Percentiles rank a stretch among this genome's conserved stretches.
phyloP scores from a whole-genome alignment of 768 basidiomycete genomes.

The Lactifluus volemus region DNA sequence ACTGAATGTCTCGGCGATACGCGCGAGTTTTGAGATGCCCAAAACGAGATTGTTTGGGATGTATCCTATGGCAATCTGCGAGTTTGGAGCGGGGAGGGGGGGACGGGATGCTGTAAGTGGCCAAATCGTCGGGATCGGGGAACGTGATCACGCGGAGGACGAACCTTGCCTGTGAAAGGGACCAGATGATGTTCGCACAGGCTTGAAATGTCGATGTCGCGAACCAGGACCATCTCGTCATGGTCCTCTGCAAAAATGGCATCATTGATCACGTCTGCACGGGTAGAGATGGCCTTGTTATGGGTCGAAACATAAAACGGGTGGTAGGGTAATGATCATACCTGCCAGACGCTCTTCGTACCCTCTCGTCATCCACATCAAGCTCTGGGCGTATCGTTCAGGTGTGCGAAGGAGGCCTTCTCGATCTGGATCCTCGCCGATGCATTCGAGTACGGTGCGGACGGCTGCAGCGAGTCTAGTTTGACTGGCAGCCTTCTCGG shows the following conservation, averaged over 20 bases:
- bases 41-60: constrained; percentile 18
- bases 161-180: constrained; percentile 93
- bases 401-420: constrained; percentile 91
- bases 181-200: constrained; percentile 98
- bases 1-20: constrained; percentile 39
- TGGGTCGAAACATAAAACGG: constrained; percentile 10
- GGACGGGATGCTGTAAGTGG: constrained; percentile 8
- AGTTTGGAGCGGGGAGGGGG: neutral
- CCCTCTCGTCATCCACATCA: constrained; percentile 98
- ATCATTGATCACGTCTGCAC: constrained; percentile 91
- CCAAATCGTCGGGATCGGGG: constrained; percentile 11
- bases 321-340: constrained; percentile 24
- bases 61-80: constrained; percentile 80
- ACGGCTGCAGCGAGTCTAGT: constrained; percentile 75
- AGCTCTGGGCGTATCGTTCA: constrained; percentile 90
- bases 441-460: constrained; percentile 89
- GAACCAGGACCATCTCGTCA: constrained; percentile 98
- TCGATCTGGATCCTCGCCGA: constrained; percentile 95
- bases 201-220: constrained; percentile 95
- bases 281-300: constrained; percentile 3
- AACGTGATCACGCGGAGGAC: constrained; percentile 23
- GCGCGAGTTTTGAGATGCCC: constrained; percentile 17
- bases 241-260: constrained; percentile 98
- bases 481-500: constrained; percentile 64
- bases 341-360: constrained; percentile 94